Evolutionary conservation across 1,139 yeast species (phyloP), one percentile per base, ranked within the genome.

Genomic region (Debaryomyces robertsiae): DNA sequence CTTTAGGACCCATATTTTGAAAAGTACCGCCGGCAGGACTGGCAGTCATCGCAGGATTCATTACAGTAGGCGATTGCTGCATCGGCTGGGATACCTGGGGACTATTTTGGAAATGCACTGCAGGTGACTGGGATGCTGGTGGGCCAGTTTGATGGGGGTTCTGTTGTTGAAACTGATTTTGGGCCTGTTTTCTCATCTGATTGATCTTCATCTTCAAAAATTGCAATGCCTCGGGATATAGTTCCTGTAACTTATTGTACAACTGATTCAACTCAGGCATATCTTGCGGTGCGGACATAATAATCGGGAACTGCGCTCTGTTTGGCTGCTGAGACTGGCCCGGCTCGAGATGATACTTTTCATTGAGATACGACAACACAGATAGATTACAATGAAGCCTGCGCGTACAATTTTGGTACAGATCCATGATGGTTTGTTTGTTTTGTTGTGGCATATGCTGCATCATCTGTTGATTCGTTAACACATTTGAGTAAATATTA

Each of bases 181-280:
- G 45, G 23, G 61, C 41, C 44, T 40, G 40, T 23, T 62, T 72
- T 47, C 70, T 68, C 61, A 71, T 57, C 45, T 73, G 69, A 40
- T 69, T 72, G 49, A 75, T 62, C 44, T 71, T 75, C 58, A 67
- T 56, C 50, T 73, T 79, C 46, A 74, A 63, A 46, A 67, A 70
- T 38, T 73, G 79, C 28, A 77, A 60, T 0, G 80, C 81, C 46
- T 78, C 83, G 0, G 82, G 82, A 46, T 78, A 79, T 32, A 79
- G 54, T 40, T 74, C 79, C 47, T 77, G 79, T 38, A 79, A 59
- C 40, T 71, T 61, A 27, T 64, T 60, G 53, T 79, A 79, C 38
- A 75, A 63, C 34, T 65, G 74, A 41, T 60, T 62, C 39, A 79
- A 62, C 50, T 77, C 83, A 0, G 82, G 80, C 67, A 78, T 69